Evolutionary conservation across 805 yeast genomes (phyloP).

Genomic region (Wickerhamomyces bovis): DNA sequence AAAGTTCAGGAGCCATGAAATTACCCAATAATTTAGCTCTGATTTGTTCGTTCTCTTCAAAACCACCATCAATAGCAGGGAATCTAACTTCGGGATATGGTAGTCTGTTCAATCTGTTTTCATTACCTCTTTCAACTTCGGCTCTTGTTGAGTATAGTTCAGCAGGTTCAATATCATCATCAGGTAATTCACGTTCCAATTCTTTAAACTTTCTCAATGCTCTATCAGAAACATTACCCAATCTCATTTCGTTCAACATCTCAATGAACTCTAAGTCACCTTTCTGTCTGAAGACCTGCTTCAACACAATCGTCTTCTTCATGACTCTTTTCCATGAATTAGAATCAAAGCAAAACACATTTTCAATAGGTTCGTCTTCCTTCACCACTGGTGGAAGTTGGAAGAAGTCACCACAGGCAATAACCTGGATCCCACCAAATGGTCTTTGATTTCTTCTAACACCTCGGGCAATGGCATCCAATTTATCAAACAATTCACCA

Average conservation of each 20-base stretch:
- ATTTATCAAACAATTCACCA: slow-evolving; percentile 57
- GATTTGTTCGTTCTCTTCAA: slow-evolving; percentile 32
- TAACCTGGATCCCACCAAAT: slow-evolving; percentile 76
- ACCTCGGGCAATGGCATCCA: slow-evolving; percentile 52
- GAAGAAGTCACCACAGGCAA: slow-evolving; percentile 76
- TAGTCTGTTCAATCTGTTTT: slow-evolving; percentile 38
- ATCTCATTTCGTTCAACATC: slow-evolving; percentile 72
- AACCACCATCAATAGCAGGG: slow-evolving; percentile 52
- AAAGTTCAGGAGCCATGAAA: slow-evolving; percentile 54
- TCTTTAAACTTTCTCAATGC: slow-evolving; percentile 45
- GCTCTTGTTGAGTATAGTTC: slow-evolving; percentile 66
- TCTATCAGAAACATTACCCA: slow-evolving; percentile 47
- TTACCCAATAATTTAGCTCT: slow-evolving; percentile 43
- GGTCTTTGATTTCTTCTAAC: slow-evolving; percentile 44
- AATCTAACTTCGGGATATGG: slow-evolving; percentile 39
- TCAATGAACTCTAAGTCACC: slow-evolving; percentile 64
- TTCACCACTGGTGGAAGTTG: slow-evolving; percentile 70
- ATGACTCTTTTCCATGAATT: slow-evolving; percentile 56
- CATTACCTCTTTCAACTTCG: slow-evolving; percentile 68
- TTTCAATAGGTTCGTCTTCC: slow-evolving; percentile 25
- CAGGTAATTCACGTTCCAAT: slow-evolving; percentile 45
- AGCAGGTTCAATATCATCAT: slow-evolving; percentile 64
- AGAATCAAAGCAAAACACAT: slow-evolving; percentile 60
- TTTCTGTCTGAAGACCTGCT: slow-evolving; percentile 69
- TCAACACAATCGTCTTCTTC: slow-evolving; percentile 49